Conservation (phyloP, 257 asterid species). For the Linaria vulgaris region DNA sequence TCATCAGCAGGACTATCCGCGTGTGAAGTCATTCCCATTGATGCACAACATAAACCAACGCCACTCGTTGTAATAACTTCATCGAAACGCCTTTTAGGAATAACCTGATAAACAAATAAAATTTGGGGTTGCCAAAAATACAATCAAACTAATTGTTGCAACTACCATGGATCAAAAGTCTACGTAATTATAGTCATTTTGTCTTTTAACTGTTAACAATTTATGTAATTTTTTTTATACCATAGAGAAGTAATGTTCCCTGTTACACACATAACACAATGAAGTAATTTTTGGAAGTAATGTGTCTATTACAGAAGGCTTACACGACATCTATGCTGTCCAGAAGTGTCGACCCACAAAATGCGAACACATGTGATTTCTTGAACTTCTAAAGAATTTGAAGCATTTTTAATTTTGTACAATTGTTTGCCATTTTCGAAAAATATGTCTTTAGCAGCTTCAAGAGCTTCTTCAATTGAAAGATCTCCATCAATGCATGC, state of each 20-base stretch:
- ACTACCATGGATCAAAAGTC: neutral
- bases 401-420: conserved; percentile 60
- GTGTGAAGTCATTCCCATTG: conserved; percentile 78
- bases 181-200: no score
- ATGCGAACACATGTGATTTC: conserved; percentile 62
- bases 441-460: conserved; percentile 68
- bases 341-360: conserved; percentile 87
- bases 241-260: no score
- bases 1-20: conserved; percentile 78
- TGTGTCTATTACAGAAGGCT: conserved; percentile 36
- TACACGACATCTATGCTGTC: conserved; percentile 96
- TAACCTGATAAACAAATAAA: conserved; percentile 51
- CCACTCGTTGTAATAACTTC: conserved; percentile 63
- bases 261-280: neutral
- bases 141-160: neutral
- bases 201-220: no score
- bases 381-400: conserved; percentile 31
- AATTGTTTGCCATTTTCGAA: conserved; percentile 59
- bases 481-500: conserved; percentile 83
- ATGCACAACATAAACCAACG: conserved; percentile 71
- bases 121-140: no score
- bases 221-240: no score
- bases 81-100: conserved; percentile 63
- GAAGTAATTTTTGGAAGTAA: no score
- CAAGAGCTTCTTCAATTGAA: conserved; percentile 71